These are phyloP conservation scores for Luffa acutangula DNA, from an alignment of 306 rosid species.

Conservation along the genomic window DNA sequence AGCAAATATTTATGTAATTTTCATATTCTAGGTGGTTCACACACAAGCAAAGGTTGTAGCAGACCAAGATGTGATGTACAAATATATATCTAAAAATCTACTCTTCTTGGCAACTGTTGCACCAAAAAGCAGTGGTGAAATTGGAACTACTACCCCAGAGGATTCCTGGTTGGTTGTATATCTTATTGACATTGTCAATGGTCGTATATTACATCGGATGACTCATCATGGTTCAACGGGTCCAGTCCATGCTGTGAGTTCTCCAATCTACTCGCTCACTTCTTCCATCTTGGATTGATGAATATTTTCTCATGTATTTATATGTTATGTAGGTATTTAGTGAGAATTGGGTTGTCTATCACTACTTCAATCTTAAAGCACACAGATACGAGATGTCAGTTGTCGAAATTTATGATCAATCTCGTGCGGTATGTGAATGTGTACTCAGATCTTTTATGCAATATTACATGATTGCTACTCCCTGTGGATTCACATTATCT, in stretches of 20 bases:
- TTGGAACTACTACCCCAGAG: constrained; percentile 83
- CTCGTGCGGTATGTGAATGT: constrained; percentile 71
- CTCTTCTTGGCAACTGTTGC: constrained; percentile 87
- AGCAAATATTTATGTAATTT: constrained; percentile 9
- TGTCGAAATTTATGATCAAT: constrained; percentile 89
- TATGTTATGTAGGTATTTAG: constrained; percentile 66
- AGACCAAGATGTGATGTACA: constrained; percentile 84
- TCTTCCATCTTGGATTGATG: neutral
- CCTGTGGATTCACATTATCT: neutral
- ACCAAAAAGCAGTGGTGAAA: constrained; percentile 79
- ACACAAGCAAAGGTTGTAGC: constrained; percentile 89
- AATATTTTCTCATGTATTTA: constrained; percentile 14
- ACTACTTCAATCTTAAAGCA: constrained; percentile 95
- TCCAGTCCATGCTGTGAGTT: constrained; percentile 84
- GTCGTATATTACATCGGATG: constrained; percentile 87
- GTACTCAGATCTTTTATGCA: constrained; percentile 12
- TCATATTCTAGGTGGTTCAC: constrained; percentile 67
- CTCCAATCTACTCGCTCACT: constrained; percentile 16
- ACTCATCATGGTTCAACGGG: constrained; percentile 93
- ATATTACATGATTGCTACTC: neutral
- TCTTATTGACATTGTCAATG: constrained; percentile 77
- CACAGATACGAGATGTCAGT: constrained; percentile 98
- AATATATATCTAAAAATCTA: constrained; percentile 68
- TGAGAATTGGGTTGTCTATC: constrained; percentile 99
- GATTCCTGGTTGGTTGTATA: constrained; percentile 82